phyloP scores from a whole-genome alignment of 2,329 filamentous ascomycete genomes.

The Penicillium sp. region DNA sequence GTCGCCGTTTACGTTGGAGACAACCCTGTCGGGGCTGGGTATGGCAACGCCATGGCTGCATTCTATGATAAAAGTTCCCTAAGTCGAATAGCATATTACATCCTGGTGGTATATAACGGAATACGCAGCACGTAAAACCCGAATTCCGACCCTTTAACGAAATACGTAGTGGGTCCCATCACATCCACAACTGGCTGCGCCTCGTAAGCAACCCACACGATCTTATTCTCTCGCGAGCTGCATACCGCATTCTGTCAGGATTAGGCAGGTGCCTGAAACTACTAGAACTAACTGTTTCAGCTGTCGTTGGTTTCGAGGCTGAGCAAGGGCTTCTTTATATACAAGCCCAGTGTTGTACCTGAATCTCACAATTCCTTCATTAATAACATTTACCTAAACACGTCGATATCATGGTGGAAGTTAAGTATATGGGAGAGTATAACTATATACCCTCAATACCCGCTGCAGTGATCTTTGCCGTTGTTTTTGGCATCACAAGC shows the following conservation, averaged over 20 bases:
- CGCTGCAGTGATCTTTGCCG: background rate
- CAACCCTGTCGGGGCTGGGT: no score
- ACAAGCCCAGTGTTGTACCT: background rate
- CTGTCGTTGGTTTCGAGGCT: background rate
- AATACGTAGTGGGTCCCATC: background rate
- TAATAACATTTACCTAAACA: background rate
- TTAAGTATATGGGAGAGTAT: background rate
- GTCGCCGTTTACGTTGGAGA: no score
- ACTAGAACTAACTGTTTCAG: background rate
- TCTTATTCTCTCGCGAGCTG: background rate
- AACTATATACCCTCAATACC: background rate
- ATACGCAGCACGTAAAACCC: background rate
- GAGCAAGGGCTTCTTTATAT: background rate
- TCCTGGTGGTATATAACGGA: background rate
- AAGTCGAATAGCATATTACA: no score
- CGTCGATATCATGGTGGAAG: background rate
- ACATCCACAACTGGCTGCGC: background rate
- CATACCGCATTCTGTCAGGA: background rate
- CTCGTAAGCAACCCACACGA: background rate
- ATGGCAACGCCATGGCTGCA: no score
- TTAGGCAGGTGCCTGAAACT: background rate
- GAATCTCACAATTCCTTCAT: background rate
- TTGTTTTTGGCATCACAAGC: background rate
- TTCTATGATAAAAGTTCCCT: no score
- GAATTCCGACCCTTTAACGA: background rate